Base-by-base conservation (phyloP, 2,329 filamentous ascomycete species). In the Ophiosphaerella narmari region DNA sequence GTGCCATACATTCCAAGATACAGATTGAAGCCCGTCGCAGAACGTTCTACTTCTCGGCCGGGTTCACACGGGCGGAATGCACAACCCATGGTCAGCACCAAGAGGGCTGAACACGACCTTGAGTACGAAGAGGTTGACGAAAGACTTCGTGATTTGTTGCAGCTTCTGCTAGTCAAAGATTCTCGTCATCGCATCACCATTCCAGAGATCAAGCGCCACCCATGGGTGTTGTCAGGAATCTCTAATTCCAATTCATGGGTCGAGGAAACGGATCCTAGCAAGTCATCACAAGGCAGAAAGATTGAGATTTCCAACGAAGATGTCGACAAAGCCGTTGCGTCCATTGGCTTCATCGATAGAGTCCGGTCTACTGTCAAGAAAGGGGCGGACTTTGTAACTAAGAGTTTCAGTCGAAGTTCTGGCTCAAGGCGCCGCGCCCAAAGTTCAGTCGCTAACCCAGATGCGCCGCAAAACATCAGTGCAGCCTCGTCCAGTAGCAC, bases 301-400 rank as follows among this genome's bases (percentile, higher is more conserved):
- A 97, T 99, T 63, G 88, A 97, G 71, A 90, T 97, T 40, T 92
- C 96, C 51, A 91, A 90, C 59, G 86, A 96, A 66, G 94, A 99
- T 74, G 86, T 99, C 65, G 92, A 91, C 39, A 85, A 86, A 47
- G 94, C 94, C 48, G 94, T 99, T 47, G 88, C 96, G 13, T 92
- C 92, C 6, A 85, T 97, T 43, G 92, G 88, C 7, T 86, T 97
- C 55, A 80, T 97, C 16, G 90, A 96, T 67, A 87, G 91, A 31
- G 89, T 94, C 42, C 85, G 86, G 39, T 95, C 89, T 11, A 89
- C 86, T 34, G 82, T 95, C 57, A 79, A 78, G 36, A 62, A 52
- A 47, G 65, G 49, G 45, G 66, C 55, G 5, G 61, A 66, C 32
- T 64, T 60, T 39, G 59, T 65, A 12, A 57, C 60, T 23, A 66